Evolutionary conservation across 352 stramenopile species (phyloP).

Genomic region (Phytophthora lateralis): DNA sequence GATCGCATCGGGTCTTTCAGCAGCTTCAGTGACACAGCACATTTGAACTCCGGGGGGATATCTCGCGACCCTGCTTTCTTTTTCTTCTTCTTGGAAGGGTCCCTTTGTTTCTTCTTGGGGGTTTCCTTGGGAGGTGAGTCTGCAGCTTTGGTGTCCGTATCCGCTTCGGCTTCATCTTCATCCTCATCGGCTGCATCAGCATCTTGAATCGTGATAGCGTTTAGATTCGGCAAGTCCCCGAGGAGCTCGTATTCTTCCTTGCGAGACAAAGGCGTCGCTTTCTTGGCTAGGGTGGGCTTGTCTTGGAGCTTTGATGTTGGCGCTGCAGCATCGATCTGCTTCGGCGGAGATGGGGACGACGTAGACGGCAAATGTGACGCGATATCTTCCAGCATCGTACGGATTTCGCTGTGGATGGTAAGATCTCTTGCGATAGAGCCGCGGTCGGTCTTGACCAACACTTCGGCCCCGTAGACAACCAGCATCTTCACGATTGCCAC

Average conservation of each 20-base stretch:
- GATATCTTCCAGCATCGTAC: constrained; percentile 76
- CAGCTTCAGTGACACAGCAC: constrained; percentile 74
- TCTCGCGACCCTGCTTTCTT: constrained; percentile 34
- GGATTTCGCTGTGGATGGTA: constrained; percentile 82
- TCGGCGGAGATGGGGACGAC: constrained; percentile 24
- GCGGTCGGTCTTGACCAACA: constrained; percentile 67
- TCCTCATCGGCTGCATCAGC: constrained; percentile 30
- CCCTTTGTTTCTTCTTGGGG: constrained; percentile 30
- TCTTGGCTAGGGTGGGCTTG: constrained; percentile 42
- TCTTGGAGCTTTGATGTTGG: constrained; percentile 42
- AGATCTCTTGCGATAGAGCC: constrained; percentile 74
- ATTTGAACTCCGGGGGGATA: constrained; percentile 68
- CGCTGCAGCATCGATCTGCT: constrained; percentile 8
- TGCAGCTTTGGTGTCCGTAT: constrained; percentile 33
- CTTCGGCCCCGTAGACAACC: constrained; percentile 78
- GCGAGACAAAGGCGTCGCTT: constrained; percentile 49
- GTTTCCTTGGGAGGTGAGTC: constrained; percentile 29
- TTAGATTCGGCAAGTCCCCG: constrained; percentile 69
- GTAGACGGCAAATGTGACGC: constrained; percentile 40
- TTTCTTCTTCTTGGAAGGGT: constrained; percentile 47
- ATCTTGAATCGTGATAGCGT: constrained; percentile 73
- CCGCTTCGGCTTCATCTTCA: constrained; percentile 35
- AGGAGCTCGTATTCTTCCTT: constrained; percentile 86
- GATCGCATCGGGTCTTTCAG: constrained; percentile 72
- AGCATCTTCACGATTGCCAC: constrained; percentile 74